Evolutionary conservation across 306 rosid species (phyloP).

Genomic region (Lablab purpureus): DNA sequence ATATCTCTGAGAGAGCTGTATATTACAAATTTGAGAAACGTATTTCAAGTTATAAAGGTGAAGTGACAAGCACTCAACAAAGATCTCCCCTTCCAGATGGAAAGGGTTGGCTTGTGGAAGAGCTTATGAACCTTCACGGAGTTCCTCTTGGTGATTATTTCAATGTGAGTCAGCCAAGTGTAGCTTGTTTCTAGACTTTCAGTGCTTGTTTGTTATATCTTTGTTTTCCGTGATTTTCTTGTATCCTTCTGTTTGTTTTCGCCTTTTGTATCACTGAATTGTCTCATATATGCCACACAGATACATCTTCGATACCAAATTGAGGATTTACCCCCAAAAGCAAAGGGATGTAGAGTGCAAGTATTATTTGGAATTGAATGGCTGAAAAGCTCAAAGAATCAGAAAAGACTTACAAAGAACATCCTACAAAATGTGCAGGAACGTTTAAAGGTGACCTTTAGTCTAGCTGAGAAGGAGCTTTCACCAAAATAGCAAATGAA

Average conservation of each 20-base stretch:
- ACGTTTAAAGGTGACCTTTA: slow-evolving; percentile 59
- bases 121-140: slow-evolving; percentile 85
- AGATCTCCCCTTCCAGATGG: slow-evolving; percentile 63
- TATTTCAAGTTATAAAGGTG: slow-evolving; percentile 77
- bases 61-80: slow-evolving; percentile 89
- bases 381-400: slow-evolving; percentile 87
- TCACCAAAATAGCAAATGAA: slow-evolving; percentile 52
- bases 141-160: slow-evolving; percentile 91
- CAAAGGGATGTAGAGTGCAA: slow-evolving; percentile 72
- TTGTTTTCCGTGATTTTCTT: slow-evolving; percentile 36
- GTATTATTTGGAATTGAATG: slow-evolving; percentile 86
- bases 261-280: slow-evolving; percentile 34
- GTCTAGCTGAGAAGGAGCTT: slow-evolving; percentile 78
- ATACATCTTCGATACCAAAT: slow-evolving; percentile 84
- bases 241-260: slow-evolving; percentile 37
- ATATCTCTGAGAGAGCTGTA: slow-evolving; percentile 81
- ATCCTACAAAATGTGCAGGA: slow-evolving; percentile 64
- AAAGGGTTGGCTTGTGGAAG: slow-evolving; percentile 92
- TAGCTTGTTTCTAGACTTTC: slow-evolving; percentile 27
- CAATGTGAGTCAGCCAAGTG: slow-evolving; percentile 63
- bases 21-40: slow-evolving; percentile 79
- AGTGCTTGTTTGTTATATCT: slow-evolving; percentile 42
- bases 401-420: slow-evolving; percentile 87
- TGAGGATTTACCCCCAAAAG: slow-evolving; percentile 80
- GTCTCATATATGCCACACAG: slow-evolving; percentile 57